Conservation (phyloP, 305 asterid genomes). For the Fraxinus nigra region DNA sequence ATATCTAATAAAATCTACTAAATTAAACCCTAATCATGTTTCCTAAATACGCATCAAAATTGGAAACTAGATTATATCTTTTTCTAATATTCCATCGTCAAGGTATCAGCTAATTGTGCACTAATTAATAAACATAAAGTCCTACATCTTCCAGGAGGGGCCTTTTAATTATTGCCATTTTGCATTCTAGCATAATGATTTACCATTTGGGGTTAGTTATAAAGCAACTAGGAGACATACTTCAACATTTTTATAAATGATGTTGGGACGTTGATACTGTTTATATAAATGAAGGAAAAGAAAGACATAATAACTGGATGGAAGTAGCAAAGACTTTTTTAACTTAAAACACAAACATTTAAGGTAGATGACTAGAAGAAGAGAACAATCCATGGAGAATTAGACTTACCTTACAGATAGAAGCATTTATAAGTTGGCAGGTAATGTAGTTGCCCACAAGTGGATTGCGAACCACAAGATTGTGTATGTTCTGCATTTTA, state of each 20-base stretch:
- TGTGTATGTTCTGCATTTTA: conserved; percentile 62
- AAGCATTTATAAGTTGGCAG: conserved; percentile 60
- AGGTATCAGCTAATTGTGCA: conserved; percentile 9
- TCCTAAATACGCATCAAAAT: background rate
- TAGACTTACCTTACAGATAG: conserved; percentile 61
- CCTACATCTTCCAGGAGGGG: background rate
- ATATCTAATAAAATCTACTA: background rate
- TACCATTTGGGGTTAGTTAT: background rate
- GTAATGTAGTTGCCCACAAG: conserved; percentile 35
- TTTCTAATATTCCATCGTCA: background rate
- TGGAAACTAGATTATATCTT: background rate
- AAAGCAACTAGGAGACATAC: background rate
- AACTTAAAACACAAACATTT: conserved; percentile 13
- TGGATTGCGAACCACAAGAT: conserved; percentile 44
- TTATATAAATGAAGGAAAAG: conserved; percentile 8
- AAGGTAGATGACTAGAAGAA: conserved; percentile 3
- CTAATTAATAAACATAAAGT: conserved; percentile 9
- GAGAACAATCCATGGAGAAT: conserved; percentile 13
- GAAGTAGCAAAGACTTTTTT: background rate
- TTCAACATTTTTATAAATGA: background rate
- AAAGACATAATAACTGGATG: conserved; percentile 2
- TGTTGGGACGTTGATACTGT: background rate
- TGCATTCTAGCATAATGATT: background rate
- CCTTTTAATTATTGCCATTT: background rate
- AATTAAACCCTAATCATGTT: background rate